A percentile compares a stretch with the other conserved stretches of the same genome.
Conservation (phyloP, 495 filamentous ascomycete species). For the Xylaria castorea region DNA sequence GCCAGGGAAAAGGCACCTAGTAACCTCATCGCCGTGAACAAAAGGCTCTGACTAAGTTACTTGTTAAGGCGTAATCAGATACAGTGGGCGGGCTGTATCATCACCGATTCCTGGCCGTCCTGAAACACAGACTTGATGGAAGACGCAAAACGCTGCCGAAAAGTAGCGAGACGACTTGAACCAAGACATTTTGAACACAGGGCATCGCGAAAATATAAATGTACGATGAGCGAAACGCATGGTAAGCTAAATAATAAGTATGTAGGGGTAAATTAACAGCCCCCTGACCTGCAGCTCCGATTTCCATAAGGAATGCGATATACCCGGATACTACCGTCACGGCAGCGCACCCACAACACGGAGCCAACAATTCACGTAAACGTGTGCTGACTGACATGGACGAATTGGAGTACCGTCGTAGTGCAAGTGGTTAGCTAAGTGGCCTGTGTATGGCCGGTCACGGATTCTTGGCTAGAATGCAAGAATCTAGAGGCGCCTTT, state of each 20-base stretch:
- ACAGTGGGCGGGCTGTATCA: neutral
- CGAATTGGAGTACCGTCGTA: slow-evolving; percentile 20
- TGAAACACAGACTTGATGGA: neutral
- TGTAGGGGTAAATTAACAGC: slow-evolving; percentile 25
- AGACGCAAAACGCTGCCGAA: neutral
- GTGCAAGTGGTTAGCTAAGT: slow-evolving; percentile 18
- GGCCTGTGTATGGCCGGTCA: slow-evolving; percentile 16
- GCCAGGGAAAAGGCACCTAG: slow-evolving; percentile 39
- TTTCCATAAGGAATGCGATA: slow-evolving; percentile 32
- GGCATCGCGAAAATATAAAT: slow-evolving; percentile 23
- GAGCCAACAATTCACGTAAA: slow-evolving; percentile 10
- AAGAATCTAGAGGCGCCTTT: slow-evolving; percentile 27
- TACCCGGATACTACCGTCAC: slow-evolving; percentile 43
- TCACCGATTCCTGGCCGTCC: slow-evolving; percentile 11
- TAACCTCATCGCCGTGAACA: slow-evolving; percentile 36
- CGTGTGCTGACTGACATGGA: slow-evolving; percentile 20
- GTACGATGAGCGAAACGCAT: neutral
- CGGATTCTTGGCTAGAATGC: slow-evolving; percentile 1
- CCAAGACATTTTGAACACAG: slow-evolving; percentile 6
- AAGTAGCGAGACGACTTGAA: neutral
- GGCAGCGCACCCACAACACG: slow-evolving; percentile 29
- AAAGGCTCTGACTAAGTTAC: neutral
- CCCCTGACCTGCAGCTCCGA: slow-evolving; percentile 23
- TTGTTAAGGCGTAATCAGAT: neutral
- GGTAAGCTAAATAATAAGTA: slow-evolving; percentile 17